Evolutionary conservation across 441 rosid species (phyloP).

Genomic region (Arabidopsis hybrid): DNA sequence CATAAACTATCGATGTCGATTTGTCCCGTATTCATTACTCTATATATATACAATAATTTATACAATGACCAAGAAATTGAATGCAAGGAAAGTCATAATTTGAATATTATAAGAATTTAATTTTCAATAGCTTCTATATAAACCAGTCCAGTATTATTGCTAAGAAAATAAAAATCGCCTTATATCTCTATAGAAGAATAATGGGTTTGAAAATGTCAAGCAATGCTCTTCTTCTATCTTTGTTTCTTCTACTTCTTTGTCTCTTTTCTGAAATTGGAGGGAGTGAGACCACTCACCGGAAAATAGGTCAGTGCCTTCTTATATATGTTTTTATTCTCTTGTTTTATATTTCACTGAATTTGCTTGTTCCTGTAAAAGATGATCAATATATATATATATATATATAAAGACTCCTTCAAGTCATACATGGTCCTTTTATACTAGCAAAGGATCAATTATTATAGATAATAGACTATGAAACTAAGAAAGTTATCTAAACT

Average conservation of each 20-base stretch:
- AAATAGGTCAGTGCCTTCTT: neutral
- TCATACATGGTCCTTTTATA: too few relatives aligned
- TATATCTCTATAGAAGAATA: neutral
- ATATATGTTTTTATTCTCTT: neutral
- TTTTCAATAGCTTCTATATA: neutral
- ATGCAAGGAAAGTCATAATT: neutral
- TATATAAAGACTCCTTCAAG: too few relatives aligned
- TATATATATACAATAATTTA: neutral
- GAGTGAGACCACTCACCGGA: neutral
- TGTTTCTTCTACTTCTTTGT: conserved; percentile 11
- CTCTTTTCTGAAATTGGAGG: conserved; percentile 7
- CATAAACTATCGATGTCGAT: too few relatives aligned
- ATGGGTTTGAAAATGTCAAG: neutral
- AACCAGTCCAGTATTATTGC: neutral
- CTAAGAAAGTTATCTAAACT: too few relatives aligned
- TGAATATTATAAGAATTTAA: neutral
- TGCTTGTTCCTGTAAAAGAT: neutral
- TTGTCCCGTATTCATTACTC: too few relatives aligned
- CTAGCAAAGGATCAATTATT: neutral
- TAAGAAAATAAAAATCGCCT: neutral
- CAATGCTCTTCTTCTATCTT: neutral
- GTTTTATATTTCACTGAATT: neutral
- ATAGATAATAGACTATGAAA: too few relatives aligned
- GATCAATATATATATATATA: neutral
- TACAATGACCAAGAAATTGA: neutral